A percentile compares a stretch with the other conserved stretches of the same genome.
Evolutionary conservation across 176 grass and related monocot genomes (phyloP).

Genomic region (Cocos nucifera): DNA sequence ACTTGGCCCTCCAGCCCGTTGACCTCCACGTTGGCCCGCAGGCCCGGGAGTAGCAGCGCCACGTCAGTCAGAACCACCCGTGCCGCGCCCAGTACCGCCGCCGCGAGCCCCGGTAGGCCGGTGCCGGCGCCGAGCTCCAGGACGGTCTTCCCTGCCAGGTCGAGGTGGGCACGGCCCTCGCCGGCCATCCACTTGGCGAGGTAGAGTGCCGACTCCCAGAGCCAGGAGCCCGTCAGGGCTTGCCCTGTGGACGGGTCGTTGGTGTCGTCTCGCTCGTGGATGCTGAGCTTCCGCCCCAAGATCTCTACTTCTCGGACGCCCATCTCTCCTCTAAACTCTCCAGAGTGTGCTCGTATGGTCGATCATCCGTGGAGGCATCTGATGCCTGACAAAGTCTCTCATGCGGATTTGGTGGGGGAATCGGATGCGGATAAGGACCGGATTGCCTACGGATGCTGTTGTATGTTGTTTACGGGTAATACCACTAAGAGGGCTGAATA

Average conservation of each 20-base stretch:
- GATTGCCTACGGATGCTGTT: too few relatives aligned
- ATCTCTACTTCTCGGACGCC: not conserved
- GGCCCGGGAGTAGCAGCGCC: conserved; percentile 21
- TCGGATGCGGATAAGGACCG: too few relatives aligned
- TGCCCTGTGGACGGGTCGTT: conserved; percentile 42
- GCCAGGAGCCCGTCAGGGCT: conserved; percentile 60
- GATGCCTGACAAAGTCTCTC: too few relatives aligned
- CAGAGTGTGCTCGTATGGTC: too few relatives aligned
- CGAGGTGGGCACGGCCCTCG: not conserved
- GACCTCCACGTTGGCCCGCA: conserved; percentile 41
- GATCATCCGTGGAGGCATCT: too few relatives aligned
- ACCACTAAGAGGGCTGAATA: too few relatives aligned
- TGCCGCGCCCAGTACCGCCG: conserved; percentile 33
- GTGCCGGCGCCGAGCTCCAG: conserved; percentile 65
- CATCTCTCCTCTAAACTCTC: not conserved
- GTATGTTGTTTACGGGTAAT: too few relatives aligned
- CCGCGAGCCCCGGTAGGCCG: conserved; percentile 45
- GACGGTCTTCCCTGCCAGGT: conserved; percentile 34
- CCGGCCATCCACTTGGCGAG: conserved; percentile 34
- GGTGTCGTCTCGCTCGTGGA: conserved; percentile 39
- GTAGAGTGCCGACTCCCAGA: conserved; percentile 56
- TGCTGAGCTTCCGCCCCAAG: conserved; percentile 11
- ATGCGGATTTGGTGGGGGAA: too few relatives aligned
- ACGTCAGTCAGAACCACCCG: conserved; percentile 55
- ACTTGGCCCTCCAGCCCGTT: conserved; percentile 32